These are phyloP conservation scores for Lentinula guzmanii DNA, from an alignment of 768 basidiomycete genomes.

Conservation along the genomic window DNA sequence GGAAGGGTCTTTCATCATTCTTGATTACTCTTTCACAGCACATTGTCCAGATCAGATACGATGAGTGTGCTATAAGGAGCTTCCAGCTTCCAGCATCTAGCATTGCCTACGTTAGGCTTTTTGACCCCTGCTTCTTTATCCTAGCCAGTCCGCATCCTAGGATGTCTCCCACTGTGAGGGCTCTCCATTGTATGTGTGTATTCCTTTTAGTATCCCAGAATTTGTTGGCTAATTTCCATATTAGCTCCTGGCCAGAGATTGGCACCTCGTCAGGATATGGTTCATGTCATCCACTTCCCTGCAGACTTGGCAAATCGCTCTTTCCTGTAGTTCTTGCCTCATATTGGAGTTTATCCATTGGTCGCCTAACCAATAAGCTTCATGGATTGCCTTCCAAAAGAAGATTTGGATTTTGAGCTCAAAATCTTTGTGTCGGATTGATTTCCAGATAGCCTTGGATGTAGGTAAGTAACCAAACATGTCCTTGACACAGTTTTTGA, in stretches of 20 bases:
- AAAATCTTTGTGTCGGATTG: constrained; percentile 3
- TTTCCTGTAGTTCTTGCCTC: neutral
- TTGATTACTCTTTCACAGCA: constrained; percentile 19
- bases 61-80: constrained; percentile 21
- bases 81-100: constrained; percentile 13
- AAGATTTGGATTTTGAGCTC: neutral
- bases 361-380: constrained; percentile 12
- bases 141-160: constrained; percentile 12
- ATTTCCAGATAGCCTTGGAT: neutral
- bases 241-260: constrained; percentile 8
- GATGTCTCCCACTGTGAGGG: constrained; percentile 12
- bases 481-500: neutral
- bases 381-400: constrained; percentile 14
- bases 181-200: neutral
- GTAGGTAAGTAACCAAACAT: neutral
- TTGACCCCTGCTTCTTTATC: constrained; percentile 1
- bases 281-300: constrained; percentile 15
- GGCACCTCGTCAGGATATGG: constrained; percentile 22
- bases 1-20: constrained; percentile 4
- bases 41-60: constrained; percentile 22
- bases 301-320: constrained; percentile 13
- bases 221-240: constrained; percentile 16
- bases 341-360: constrained; percentile 8
- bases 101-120: constrained; percentile 5
- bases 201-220: constrained; percentile 12